Conservation (phyloP, 1,139 yeast species). For the Diutina scorzettiae region DNA sequence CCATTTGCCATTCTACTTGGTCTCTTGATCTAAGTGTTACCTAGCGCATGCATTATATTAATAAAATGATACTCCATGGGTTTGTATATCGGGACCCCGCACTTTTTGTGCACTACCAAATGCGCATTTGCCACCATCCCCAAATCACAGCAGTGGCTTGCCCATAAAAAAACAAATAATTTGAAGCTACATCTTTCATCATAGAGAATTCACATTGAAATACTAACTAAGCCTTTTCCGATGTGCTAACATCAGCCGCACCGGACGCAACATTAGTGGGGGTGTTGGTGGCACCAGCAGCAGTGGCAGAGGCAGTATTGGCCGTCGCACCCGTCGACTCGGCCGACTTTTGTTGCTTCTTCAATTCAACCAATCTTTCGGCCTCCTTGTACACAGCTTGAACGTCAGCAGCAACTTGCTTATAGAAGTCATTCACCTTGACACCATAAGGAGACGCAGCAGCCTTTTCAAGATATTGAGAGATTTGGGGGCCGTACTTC, state of each 20-base stretch:
- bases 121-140: not conserved
- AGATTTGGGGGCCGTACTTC: constrained; percentile 18
- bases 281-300: not conserved
- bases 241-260: no score
- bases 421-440: constrained; percentile 40
- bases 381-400: constrained; percentile 65
- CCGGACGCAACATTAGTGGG: not conserved
- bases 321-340: not conserved
- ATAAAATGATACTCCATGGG: no score
- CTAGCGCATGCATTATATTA: no score
- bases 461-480: constrained; percentile 39
- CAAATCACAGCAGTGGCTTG: no score
- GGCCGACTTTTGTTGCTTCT: constrained; percentile 17
- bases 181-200: not conserved
- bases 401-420: constrained; percentile 42
- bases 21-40: no score
- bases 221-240: not conserved
- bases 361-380: constrained; percentile 49
- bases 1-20: no score
- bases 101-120: no score
- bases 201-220: not conserved
- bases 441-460: constrained; percentile 33
- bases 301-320: not conserved
- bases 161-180: not conserved
- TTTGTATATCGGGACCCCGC: no score